phyloP scores from a whole-genome alignment of 1,284 basidiomycete species.

The Irpex sp. region DNA sequence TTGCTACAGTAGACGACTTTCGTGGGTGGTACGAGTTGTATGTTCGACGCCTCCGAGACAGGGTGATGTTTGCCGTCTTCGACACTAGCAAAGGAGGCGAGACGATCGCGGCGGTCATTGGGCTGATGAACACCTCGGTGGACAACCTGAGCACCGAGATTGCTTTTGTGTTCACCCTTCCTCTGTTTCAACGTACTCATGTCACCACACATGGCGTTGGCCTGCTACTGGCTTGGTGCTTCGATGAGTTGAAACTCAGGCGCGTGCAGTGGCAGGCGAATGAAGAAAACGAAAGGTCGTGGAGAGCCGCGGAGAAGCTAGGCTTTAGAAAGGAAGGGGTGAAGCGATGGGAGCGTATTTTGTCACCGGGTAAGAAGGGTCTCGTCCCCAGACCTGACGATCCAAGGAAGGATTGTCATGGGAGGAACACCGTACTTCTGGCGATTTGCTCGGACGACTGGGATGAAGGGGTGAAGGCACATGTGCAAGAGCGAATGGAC shows the following conservation, averaged over 20 bases:
- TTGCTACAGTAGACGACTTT: slow-evolving; percentile 11
- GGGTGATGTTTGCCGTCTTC: slow-evolving; percentile 12
- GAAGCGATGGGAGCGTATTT: slow-evolving; percentile 21
- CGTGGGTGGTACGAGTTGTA: slow-evolving; percentile 2
- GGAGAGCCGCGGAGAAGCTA: slow-evolving; percentile 51
- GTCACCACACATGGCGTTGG: slow-evolving; percentile 61
- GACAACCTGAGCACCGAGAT: slow-evolving; percentile 46
- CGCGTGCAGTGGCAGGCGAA: slow-evolving; percentile 66
- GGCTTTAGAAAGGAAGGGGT: slow-evolving; percentile 59
- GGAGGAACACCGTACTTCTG: too few relatives aligned
- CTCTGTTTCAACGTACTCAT: slow-evolving; percentile 62
- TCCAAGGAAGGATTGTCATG: too few relatives aligned
- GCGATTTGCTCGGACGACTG: too few relatives aligned
- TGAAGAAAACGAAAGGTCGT: slow-evolving; percentile 46
- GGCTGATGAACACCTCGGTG: slow-evolving; percentile 22
- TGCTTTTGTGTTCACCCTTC: slow-evolving; percentile 48
- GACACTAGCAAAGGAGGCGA: slow-evolving; percentile 7
- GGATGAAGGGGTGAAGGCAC: too few relatives aligned
- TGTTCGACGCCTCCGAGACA: slow-evolving; percentile 5
- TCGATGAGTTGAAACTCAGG: slow-evolving; percentile 60
- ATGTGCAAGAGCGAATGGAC: too few relatives aligned
- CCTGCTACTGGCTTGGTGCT: slow-evolving; percentile 51
- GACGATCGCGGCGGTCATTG: slow-evolving; percentile 24
- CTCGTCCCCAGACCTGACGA: too few relatives aligned
- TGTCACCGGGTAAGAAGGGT: slow-evolving; percentile 39